Evolutionary conservation across 2,329 filamentous ascomycete species (phyloP), one percentile per base, ranked within the genome.

Genomic region (Fonsecaea nubica): DNA sequence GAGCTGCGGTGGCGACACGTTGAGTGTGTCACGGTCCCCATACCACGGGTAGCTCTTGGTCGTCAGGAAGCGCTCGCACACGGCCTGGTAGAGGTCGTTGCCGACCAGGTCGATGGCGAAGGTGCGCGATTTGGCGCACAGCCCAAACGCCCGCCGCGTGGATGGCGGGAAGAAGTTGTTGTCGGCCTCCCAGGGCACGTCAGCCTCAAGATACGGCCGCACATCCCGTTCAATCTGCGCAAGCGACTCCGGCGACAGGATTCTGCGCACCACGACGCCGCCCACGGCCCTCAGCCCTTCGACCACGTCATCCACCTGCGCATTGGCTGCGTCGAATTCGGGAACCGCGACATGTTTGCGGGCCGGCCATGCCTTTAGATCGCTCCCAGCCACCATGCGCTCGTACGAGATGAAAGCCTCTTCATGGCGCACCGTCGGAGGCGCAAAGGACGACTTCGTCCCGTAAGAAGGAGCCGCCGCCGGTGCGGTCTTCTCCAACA

Each of bases 111-210:
- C 59, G 60, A 53, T 55, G 32, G 58, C 62, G 64, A 68, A 75
- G 12, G 53, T 68, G 13, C 58, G 55, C 0, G 71, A 72, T 57
- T 73, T 73, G 1, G 63, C 63, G 7, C 59, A 66, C 13, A 73
- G 71, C 40, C 60, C 73, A 50, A 52, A 71, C 48, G 61, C 73
- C 8, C 73, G 69, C n/a, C 73, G 63, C 4, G 73, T 75, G 48
- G 72, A 65, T 4, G 50, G 64, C n/a, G 71, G 71, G 55, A 72
- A 73, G 65, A 73, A 70, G 33, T 66, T 67, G 18, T 68, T 68
- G 21, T 35, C 61, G 32, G 60, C 35, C 57, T 63, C 25, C 69
- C 65, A 71, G 30, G 64, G 63, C 53, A 71, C 48, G 59, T 72
- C 71, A 35, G 50, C 56, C 25, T 60, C 45, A 38, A 72, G 60